Conservation (phyloP, 2,329 filamentous ascomycete genomes). For the Alternaria triticina region DNA sequence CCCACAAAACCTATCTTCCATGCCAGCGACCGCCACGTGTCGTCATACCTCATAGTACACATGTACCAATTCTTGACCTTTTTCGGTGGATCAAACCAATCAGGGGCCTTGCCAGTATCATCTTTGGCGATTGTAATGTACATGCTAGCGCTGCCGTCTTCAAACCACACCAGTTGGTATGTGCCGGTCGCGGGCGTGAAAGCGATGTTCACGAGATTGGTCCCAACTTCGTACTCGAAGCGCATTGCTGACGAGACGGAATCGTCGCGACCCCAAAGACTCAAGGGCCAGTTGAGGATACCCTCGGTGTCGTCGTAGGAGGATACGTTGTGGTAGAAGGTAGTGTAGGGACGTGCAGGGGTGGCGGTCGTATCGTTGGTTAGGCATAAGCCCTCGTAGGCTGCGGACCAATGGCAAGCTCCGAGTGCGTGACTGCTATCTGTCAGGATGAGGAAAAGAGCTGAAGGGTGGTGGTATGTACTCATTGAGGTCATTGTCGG, state of each 20-base stretch:
- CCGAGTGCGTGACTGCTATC: constrained; percentile 20
- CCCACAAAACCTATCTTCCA: constrained; percentile 48
- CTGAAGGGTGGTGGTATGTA: not conserved
- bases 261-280: not conserved
- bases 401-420: constrained; percentile 54
- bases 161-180: constrained; percentile 45
- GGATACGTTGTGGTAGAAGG: constrained; percentile 40
- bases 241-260: constrained; percentile 35
- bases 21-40: constrained; percentile 49
- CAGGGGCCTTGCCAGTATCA: constrained; percentile 47
- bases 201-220: constrained; percentile 51
- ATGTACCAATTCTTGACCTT: constrained; percentile 51
- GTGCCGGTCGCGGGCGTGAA: constrained; percentile 37
- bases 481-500: constrained; percentile 25
- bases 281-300: constrained; percentile 21
- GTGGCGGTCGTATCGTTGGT: constrained; percentile 7
- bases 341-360: constrained; percentile 19
- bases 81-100: not conserved
- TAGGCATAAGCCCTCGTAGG: constrained; percentile 50
- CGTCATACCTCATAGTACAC: constrained; percentile 48
- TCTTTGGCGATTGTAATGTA: constrained; percentile 38
- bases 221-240: constrained; percentile 34
- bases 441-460: not conserved
- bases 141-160: constrained; percentile 34
- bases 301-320: constrained; percentile 14